Base-by-base conservation (phyloP, 192 early-diverging fungal species). In the Mortierella claussenii region DNA sequence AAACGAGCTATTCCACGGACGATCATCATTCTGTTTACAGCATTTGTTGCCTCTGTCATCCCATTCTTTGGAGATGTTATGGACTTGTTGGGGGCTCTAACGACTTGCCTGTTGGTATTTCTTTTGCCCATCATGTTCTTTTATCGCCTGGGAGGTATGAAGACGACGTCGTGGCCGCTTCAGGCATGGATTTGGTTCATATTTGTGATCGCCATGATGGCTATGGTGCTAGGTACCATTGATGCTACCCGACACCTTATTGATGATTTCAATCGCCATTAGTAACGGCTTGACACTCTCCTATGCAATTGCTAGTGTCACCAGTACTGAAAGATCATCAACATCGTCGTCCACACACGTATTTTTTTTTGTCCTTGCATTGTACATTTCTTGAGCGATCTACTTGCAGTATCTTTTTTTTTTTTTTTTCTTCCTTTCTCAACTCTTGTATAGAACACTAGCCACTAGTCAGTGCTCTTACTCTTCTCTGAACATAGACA, bases 41-140 rank as follows among this genome's bases (percentile, higher is more conserved):
- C 81, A 18, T 81, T 79, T 1, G 70, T 92, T 28, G 86, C 92
- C 4, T 69, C 91, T 24, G 87, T 81, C 26, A 84, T 94, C 17
- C 91, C 92, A 8, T 92, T 82, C 79, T 94, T 95, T 71, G 81
- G 91, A 11, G 94, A 94, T 68, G 83, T 93, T 28, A 83, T 95
- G 80, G 83, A 86, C 17, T 83, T 95, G 2, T 78, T 95, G 55
- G 93, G 94, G 30, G 87, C 92, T 0, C 78, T 93, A 42, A 85
- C 90, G 32, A 91, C 88, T 56, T 87, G 85, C 43, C 74, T 84
- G 5, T 80, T 95, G 43, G 88, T 89, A 30, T 92, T 91, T 51
- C 83, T 93, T 11, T 69, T 95, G 56, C 94, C 94, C 0, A 78
- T 94, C 10, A 32, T 92, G 40, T 93, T 89, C 76, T 90, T 91